Conservation (phyloP, 192 early-diverging fungal genomes). For the Backusella macrospora region DNA sequence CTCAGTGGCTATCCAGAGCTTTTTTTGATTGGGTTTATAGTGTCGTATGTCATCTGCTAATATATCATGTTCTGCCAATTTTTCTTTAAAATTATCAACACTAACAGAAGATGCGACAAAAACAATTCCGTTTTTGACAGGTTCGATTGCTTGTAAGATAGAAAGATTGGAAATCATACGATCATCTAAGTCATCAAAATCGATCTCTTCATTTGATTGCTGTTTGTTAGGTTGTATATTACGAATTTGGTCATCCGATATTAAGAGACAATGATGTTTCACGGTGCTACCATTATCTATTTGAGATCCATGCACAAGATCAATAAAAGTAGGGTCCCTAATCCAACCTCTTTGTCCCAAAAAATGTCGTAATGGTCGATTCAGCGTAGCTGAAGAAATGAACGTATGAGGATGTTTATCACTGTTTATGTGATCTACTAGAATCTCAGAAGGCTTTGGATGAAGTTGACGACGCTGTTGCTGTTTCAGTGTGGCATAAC, state of each 20-base stretch:
- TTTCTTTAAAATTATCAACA: constrained; percentile 32
- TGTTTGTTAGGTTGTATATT: constrained; percentile 39
- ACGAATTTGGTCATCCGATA: constrained; percentile 45
- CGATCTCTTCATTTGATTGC: neutral
- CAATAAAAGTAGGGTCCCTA: constrained; percentile 60
- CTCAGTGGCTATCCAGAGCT: constrained; percentile 63
- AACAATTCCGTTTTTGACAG: constrained; percentile 46
- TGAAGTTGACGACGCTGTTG: constrained; percentile 41
- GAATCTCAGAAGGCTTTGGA: constrained; percentile 52
- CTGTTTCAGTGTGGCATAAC: constrained; percentile 47
- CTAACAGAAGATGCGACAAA: constrained; percentile 50
- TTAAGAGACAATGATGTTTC: constrained; percentile 54
- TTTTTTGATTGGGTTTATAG: constrained; percentile 20
- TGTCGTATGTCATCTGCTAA: constrained; percentile 39
- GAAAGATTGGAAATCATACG: constrained; percentile 52
- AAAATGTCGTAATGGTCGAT: constrained; percentile 61
- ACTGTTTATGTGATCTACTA: neutral
- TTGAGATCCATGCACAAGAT: constrained; percentile 48
- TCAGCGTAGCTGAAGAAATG: constrained; percentile 72
- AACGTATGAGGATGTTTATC: constrained; percentile 53
- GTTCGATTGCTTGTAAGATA: constrained; percentile 46
- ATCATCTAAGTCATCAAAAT: constrained; percentile 47
- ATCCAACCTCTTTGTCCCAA: constrained; percentile 53
- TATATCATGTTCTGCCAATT: constrained; percentile 40
- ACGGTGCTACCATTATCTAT: constrained; percentile 33